Percentiles rank a stretch among this genome's conserved stretches.
These are phyloP conservation scores for Malbranchea cinnamomea DNA, from an alignment of 2,329 filamentous ascomycete genomes.

Conservation along the genomic window DNA sequence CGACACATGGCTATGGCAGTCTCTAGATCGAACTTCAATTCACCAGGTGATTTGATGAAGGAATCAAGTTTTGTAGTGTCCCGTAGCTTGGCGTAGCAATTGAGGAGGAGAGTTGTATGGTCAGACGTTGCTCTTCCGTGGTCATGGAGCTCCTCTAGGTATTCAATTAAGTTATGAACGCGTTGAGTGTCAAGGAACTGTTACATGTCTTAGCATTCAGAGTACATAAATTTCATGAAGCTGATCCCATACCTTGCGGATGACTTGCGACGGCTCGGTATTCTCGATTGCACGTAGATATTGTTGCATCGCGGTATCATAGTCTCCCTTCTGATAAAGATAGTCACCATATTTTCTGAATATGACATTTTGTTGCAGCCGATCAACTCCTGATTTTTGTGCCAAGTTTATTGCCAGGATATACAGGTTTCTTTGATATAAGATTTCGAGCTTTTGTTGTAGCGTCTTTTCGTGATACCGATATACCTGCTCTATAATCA, in stretches of 20 bases:
- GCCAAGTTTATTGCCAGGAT: constrained; percentile 83
- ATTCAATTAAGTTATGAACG: constrained; percentile 94
- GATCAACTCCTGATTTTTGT: constrained; percentile 70
- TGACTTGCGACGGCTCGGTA: constrained; percentile 90
- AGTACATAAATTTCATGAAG: constrained; percentile 64
- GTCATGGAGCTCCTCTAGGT: constrained; percentile 89
- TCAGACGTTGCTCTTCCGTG: constrained; percentile 86
- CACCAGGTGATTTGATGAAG: constrained; percentile 90
- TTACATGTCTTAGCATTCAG: constrained; percentile 9
- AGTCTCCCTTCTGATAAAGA: constrained; percentile 87
- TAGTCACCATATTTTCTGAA: constrained; percentile 90
- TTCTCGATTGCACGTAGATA: constrained; percentile 93
- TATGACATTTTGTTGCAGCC: constrained; percentile 73
- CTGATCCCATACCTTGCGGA: constrained; percentile 56
- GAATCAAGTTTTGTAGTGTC: constrained; percentile 91
- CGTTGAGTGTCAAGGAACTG: constrained; percentile 91
- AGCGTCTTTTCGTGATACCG: constrained; percentile 84
- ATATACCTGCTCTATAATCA: constrained; percentile 62
- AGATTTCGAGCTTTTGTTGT: constrained; percentile 77
- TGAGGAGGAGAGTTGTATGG: constrained; percentile 84
- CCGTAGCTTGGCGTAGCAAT: constrained; percentile 96
- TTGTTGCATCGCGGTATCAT: constrained; percentile 97
- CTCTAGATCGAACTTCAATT: constrained; percentile 91
- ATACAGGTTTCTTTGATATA: constrained; percentile 89
- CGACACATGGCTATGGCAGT: constrained; percentile 96